Conservation (phyloP, 768 basidiomycete genomes). For the Collybia nuda region DNA sequence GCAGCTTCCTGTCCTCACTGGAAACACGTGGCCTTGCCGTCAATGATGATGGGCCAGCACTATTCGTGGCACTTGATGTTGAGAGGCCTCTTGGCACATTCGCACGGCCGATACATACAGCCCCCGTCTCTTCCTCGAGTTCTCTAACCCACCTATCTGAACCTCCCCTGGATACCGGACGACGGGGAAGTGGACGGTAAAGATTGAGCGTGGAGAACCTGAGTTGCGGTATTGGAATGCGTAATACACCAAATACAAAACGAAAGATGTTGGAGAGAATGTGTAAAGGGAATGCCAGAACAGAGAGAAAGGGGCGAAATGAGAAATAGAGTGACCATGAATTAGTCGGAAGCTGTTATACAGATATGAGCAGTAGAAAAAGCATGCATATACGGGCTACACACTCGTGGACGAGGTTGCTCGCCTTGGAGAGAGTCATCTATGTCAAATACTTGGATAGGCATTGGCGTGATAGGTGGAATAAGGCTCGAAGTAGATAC, state of each 20-base stretch:
- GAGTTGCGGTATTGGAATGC: constrained; percentile 64
- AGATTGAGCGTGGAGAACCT: constrained; percentile 49
- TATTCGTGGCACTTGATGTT: constrained; percentile 24
- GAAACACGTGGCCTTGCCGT: constrained; percentile 29
- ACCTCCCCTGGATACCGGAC: constrained; percentile 42
- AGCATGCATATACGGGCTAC: constrained; percentile 12
- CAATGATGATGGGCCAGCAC: constrained; percentile 46
- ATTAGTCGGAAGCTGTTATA: neutral
- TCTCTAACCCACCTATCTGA: constrained; percentile 77
- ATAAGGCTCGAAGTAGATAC: constrained; percentile 13
- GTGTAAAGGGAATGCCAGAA: constrained; percentile 61
- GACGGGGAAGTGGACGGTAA: constrained; percentile 36
- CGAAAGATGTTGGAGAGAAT: constrained; percentile 60
- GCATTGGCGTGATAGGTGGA: constrained; percentile 11
- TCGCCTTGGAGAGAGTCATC: constrained; percentile 49
- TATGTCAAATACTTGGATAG: constrained; percentile 43
- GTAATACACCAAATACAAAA: constrained; percentile 65
- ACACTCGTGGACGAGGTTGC: constrained; percentile 9
- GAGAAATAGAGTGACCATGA: constrained; percentile 18
- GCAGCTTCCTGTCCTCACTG: constrained; percentile 42
- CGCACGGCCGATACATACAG: constrained; percentile 53
- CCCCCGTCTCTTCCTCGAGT: constrained; percentile 85
- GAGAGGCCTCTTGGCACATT: constrained; percentile 31
- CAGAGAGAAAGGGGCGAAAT: constrained; percentile 38
- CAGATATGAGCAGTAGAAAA: constrained; percentile 11